Conservation (phyloP, 1,139 yeast genomes). For the Candida sanyaensis region DNA sequence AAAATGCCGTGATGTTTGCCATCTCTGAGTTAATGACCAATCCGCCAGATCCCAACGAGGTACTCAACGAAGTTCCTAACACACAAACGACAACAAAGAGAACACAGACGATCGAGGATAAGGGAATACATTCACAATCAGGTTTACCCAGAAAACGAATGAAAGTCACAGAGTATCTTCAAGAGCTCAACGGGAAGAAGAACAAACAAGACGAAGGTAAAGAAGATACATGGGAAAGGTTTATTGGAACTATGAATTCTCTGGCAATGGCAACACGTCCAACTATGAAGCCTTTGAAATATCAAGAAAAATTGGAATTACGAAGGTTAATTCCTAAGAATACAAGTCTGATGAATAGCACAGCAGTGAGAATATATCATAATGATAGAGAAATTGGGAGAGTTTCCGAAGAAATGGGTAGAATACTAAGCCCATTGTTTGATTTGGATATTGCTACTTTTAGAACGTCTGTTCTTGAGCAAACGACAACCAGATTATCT, state of each 20-base stretch:
- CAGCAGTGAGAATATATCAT: conserved; percentile 34
- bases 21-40: conserved; percentile 28
- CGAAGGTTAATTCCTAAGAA: conserved; percentile 33
- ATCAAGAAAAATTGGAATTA: conserved; percentile 50
- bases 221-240: conserved; percentile 30
- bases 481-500: conserved; percentile 54
- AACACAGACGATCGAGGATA: background rate
- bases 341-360: conserved; percentile 21
- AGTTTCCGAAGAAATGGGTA: conserved; percentile 70
- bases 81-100: conserved; percentile 6
- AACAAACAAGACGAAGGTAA: conserved; percentile 15
- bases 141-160: conserved; percentile 18
- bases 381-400: conserved; percentile 69
- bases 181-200: background rate
- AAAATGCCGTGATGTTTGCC: conserved; percentile 29
- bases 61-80: conserved; percentile 5
- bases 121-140: conserved; percentile 6
- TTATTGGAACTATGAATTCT: conserved; percentile 70
- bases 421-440: conserved; percentile 66
- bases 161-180: conserved; percentile 15
- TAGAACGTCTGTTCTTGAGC: conserved; percentile 60
- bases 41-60: conserved; percentile 15
- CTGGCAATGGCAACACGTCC: conserved; percentile 88
- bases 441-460: conserved; percentile 58
- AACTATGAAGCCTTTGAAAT: conserved; percentile 52